Evolutionary conservation across 257 asterid species (phyloP), one percentile per base, ranked within the genome.

Genomic region (Gentiana straminea): DNA sequence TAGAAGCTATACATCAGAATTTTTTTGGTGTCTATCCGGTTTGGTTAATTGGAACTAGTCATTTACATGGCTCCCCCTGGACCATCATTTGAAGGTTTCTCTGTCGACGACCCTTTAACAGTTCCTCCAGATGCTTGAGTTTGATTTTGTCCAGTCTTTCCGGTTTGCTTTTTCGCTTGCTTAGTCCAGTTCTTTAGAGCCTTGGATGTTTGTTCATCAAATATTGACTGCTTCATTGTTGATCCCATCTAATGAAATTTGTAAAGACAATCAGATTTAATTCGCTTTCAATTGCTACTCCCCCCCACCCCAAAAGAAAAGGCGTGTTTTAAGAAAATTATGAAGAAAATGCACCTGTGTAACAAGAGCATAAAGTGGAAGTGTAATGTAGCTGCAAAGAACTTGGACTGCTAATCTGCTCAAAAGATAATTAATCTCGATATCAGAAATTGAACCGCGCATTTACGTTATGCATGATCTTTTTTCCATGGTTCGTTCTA

Each of bases 111-210:
- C 39, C 38, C 52, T 1, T 81, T 70, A 33, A 88, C 89, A 57
- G 94, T 92, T 24, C 67, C 78, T 53, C 48, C 80, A 7, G 94
- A 24, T 24, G 24, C 95, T 12, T 77, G 49, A 0, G 82, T 73
- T 38, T 78, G 73, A 1, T 86, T 64, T 0, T 87, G 84, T 13
- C 95, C 70, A 62, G 68, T 79, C 11, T 79, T 81, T 36, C 75
- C 79, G 5, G 71, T 73, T 71, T 74, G 81, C 79, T 87, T 87
- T 80, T 87, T 87, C 64, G 80, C 94, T 0, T 82, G 93, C 90
- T 70, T 75, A 44, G 78, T 97, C 97, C 98, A 91, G 54, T 83
- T 87, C 81, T 79, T 85, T 8, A 91, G 80, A 54, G 97, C 97
- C 61, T 83, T 84, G 3, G 93, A 81, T 3, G 97, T 91, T 71